Evolutionary conservation across 768 basidiomycete species (phyloP).

Genomic region (Amanita brunnescens): DNA sequence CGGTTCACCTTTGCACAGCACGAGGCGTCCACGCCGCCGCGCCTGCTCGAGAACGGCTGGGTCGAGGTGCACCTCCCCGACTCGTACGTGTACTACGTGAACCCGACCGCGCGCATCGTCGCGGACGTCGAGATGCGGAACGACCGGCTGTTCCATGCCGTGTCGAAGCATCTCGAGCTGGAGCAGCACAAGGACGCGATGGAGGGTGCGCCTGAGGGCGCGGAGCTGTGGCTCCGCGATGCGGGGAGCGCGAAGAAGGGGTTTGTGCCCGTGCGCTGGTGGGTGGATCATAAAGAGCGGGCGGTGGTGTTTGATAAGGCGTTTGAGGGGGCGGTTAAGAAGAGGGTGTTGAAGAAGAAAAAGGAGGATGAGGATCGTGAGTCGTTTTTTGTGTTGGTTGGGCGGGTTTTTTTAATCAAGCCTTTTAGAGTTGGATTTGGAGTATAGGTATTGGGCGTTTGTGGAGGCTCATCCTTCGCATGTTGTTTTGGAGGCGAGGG

Average conservation of each 20-base stretch:
- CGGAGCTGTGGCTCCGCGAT: constrained; percentile 61
- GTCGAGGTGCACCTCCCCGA: constrained; percentile 71
- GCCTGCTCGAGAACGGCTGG: constrained; percentile 59
- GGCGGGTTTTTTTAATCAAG: neutral
- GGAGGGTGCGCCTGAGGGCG: constrained; percentile 22
- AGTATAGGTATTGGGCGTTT: constrained; percentile 77
- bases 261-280: constrained; percentile 35
- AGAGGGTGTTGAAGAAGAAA: constrained; percentile 16
- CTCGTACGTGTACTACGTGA: constrained; percentile 59
- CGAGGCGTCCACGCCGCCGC: constrained; percentile 14
- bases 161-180: constrained; percentile 40
- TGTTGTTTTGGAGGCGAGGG: constrained; percentile 42
- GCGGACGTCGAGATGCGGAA: constrained; percentile 64
- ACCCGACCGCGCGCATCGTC: constrained; percentile 50
- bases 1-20: constrained; percentile 1
- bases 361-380: constrained; percentile 34
- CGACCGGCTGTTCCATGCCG: constrained; percentile 37
- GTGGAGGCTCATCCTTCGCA: constrained; percentile 77
- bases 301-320: constrained; percentile 41
- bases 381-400: constrained; percentile 14
- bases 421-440: constrained; percentile 55
- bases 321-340: constrained; percentile 18
- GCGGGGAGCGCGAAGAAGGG: constrained; percentile 19
- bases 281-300: constrained; percentile 60
- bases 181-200: constrained; percentile 18